Evolutionary conservation across 257 asterid genomes (phyloP).

Genomic region (Solanum pennellii): DNA sequence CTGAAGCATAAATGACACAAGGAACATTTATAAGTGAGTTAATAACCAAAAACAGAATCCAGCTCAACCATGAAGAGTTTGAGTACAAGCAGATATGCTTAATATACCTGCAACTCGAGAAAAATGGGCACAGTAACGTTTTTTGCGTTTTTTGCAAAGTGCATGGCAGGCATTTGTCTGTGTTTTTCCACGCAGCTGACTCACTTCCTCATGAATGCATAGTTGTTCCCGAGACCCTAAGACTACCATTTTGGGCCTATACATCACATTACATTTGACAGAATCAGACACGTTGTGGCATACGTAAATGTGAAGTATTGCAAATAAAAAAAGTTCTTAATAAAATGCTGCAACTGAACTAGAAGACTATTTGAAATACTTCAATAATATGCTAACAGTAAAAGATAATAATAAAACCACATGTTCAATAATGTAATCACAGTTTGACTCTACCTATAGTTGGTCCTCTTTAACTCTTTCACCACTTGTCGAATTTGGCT

Average conservation of each 20-base stretch:
- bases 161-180: conserved; percentile 95
- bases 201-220: conserved; percentile 87
- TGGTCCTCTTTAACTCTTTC: conserved; percentile 82
- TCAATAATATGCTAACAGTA: neutral
- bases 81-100: neutral
- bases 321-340: neutral
- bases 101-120: conserved; percentile 70
- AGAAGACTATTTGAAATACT: neutral
- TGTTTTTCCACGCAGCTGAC: conserved; percentile 75
- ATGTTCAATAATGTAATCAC: neutral
- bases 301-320: neutral
- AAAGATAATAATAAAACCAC: neutral
- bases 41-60: neutral
- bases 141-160: conserved; percentile 60
- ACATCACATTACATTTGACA: conserved; percentile 9
- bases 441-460: conserved; percentile 61
- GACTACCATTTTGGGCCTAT: conserved; percentile 95
- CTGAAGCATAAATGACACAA: neutral
- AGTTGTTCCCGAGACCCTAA: conserved; percentile 96
- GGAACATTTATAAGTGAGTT: neutral
- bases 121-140: conserved; percentile 63
- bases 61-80: neutral
- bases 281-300: neutral
- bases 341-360: neutral
- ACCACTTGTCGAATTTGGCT: conserved; percentile 95